Percentiles rank a stretch among this genome's conserved stretches.
Evolutionary conservation across 371 early-diverging fungal genomes (phyloP).

Genomic region (Phascolomyces articulosus): DNA sequence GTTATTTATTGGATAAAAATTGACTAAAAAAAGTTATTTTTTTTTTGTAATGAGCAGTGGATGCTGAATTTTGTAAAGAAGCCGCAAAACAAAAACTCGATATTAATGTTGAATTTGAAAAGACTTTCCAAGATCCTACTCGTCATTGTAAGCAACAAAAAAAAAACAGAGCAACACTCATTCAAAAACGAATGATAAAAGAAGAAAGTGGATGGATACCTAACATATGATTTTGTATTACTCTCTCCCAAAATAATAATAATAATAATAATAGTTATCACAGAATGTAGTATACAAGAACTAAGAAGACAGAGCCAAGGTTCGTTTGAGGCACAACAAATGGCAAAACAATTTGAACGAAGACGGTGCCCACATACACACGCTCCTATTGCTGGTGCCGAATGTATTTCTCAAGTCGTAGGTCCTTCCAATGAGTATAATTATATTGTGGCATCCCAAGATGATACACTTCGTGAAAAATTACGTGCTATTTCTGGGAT

Average conservation of each 20-base stretch:
- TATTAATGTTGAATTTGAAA: constrained; percentile 56
- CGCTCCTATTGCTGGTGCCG: constrained; percentile 63
- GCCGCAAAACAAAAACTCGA: constrained; percentile 63
- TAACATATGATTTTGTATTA: too few species aligned
- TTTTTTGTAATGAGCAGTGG: constrained; percentile 49
- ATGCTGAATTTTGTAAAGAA: constrained; percentile 74
- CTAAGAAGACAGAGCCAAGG: constrained; percentile 66
- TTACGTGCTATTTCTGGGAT: constrained; percentile 81
- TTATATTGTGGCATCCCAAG: constrained; percentile 86
- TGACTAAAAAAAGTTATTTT: neutral
- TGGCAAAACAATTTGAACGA: constrained; percentile 72
- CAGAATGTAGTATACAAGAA: constrained; percentile 78
- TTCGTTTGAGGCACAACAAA: constrained; percentile 55
- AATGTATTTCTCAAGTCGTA: constrained; percentile 79
- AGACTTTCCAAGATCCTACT: constrained; percentile 58
- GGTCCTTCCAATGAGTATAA: constrained; percentile 73
- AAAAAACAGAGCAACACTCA: too few species aligned
- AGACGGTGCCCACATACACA: constrained; percentile 78
- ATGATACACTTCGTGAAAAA: constrained; percentile 62
- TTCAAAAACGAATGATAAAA: too few species aligned
- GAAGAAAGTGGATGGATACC: too few species aligned
- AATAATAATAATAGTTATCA: too few species aligned
- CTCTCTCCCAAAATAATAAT: too few species aligned
- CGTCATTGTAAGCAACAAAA: neutral
- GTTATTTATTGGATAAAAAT: neutral